phyloP scores from a whole-genome alignment of 148 eudicot species.

The Rhododendron molle region DNA sequence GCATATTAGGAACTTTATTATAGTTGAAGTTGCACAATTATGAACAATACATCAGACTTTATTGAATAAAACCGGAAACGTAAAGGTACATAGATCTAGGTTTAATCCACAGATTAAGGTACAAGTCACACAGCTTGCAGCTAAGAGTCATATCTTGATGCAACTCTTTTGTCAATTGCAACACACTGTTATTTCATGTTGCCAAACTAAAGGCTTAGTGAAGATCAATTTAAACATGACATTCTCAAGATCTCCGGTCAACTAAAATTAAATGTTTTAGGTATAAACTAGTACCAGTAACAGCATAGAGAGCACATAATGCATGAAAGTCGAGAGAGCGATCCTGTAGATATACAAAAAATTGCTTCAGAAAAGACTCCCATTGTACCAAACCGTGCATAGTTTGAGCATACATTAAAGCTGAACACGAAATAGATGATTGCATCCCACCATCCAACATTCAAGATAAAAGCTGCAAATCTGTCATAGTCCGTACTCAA shows the following conservation, averaged over 20 bases:
- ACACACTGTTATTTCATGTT: not conserved
- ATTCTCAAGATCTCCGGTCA: not conserved
- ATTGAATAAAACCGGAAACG: not conserved
- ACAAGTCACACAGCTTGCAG: not conserved
- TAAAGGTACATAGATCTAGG: not conserved
- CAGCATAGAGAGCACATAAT: constrained; percentile 86
- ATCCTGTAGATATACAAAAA: constrained; percentile 51
- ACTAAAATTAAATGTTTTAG: constrained; percentile 6
- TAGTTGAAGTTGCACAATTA: not conserved
- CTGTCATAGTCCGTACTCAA: not conserved
- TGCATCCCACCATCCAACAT: not conserved
- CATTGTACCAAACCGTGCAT: not conserved
- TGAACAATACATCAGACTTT: not conserved
- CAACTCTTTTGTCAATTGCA: not conserved
- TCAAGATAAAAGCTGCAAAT: not conserved
- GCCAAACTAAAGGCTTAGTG: not conserved
- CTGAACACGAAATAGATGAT: not conserved
- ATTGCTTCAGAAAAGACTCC: constrained; percentile 17
- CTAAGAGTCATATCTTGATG: constrained; percentile 2
- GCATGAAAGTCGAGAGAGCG: constrained; percentile 87
- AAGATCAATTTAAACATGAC: not conserved
- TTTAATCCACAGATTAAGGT: not conserved
- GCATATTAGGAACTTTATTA: not conserved
- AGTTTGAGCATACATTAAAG: not conserved
- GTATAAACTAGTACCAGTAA: constrained; percentile 56